Evolutionary conservation across 768 basidiomycete species (phyloP).

Genomic region (Auricularia cornea): DNA sequence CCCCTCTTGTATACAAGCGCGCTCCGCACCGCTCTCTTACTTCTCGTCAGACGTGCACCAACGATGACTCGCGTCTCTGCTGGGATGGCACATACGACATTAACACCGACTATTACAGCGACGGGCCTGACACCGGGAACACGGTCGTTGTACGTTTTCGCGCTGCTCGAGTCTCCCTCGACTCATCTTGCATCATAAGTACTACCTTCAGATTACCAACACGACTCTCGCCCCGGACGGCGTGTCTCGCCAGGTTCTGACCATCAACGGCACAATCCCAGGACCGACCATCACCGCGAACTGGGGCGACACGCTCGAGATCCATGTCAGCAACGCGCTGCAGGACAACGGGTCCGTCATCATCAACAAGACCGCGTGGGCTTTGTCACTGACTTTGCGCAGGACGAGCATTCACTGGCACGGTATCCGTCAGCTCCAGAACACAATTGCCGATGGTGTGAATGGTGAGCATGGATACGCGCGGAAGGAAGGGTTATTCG

Average conservation of each 20-base stretch:
- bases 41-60: background rate
- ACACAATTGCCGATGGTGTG: background rate
- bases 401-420: conserved; percentile 1
- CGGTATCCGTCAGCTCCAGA: background rate
- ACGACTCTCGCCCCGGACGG: background rate
- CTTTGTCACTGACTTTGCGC: background rate
- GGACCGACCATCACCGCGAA: background rate
- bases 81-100: background rate
- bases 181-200: too few relatives aligned
- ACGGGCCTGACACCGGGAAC: background rate
- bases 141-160: background rate
- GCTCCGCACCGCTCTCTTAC: background rate
- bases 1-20: background rate
- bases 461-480: too few relatives aligned
- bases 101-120: background rate
- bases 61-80: background rate
- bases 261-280: background rate
- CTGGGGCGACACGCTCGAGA: background rate
- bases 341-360: background rate
- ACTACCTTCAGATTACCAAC: background rate
- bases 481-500: too few relatives aligned
- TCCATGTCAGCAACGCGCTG: background rate
- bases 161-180: background rate
- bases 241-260: background rate
- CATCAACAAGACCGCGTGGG: background rate